These are phyloP conservation scores for Arthrobotrys conoides DNA, from an alignment of 2,329 filamentous ascomycete genomes.

Conservation along the genomic window DNA sequence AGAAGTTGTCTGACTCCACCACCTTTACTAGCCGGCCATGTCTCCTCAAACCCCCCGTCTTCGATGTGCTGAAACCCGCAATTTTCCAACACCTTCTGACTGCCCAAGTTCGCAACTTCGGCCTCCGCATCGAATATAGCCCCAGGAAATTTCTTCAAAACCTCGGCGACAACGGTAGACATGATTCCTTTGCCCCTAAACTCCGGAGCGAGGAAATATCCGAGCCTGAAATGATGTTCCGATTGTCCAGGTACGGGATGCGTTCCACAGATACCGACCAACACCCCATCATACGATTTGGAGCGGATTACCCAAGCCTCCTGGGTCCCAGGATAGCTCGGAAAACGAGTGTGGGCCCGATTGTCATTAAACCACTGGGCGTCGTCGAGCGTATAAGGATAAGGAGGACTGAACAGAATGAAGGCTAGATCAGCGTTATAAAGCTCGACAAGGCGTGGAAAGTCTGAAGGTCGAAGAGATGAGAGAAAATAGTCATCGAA, in stretches of 20 bases:
- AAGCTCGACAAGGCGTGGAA: constrained; percentile 42
- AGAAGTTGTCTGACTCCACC: constrained; percentile 38
- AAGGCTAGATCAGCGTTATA: constrained; percentile 45
- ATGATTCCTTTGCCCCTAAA: constrained; percentile 52
- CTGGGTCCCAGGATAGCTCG: constrained; percentile 30
- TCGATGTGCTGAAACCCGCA: constrained; percentile 44
- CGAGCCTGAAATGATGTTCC: constrained; percentile 20
- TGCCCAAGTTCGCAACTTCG: constrained; percentile 37
- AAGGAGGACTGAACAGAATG: constrained; percentile 43
- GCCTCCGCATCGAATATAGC: constrained; percentile 41
- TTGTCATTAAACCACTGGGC: constrained; percentile 52
- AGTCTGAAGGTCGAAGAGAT: constrained; percentile 29
- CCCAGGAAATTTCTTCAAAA: constrained; percentile 45
- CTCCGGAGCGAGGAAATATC: constrained; percentile 53
- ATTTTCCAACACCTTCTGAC: constrained; percentile 45
- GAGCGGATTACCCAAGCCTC: constrained; percentile 49
- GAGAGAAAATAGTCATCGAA: constrained; percentile 52
- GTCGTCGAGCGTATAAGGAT: constrained; percentile 49
- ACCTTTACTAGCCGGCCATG: constrained; percentile 54
- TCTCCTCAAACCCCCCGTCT: constrained; percentile 5
- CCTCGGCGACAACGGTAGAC: constrained; percentile 30
- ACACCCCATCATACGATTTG: constrained; percentile 18
- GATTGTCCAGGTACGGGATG: constrained; percentile 7
- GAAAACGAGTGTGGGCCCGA: constrained; percentile 1
- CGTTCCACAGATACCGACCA: constrained; percentile 41